Evolutionary conservation across 1,284 basidiomycete genomes (phyloP), one percentile per base, ranked within the genome.

Genomic region (Phenoliferia sp.): DNA sequence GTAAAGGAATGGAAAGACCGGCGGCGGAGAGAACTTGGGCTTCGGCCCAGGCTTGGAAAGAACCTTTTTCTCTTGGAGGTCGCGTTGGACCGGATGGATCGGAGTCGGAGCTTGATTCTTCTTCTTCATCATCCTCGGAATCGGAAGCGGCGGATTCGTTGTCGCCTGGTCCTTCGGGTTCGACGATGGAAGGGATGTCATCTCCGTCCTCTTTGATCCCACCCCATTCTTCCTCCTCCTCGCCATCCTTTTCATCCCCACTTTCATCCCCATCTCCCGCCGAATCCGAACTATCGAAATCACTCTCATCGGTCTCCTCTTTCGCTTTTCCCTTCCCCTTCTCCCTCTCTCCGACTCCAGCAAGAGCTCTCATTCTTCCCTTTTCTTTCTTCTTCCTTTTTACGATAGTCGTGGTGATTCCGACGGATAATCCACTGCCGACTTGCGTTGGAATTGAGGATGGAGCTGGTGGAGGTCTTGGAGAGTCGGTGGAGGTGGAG

Each of bases 241-340:
- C 59, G 10, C 32, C 39, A 9, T 22, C 36, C 4, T 68, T 70
- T 28, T 61, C 52, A 0, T 56, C 44, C 26, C 62, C 65, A 3
- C 48, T 36, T 0, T 50, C 61, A 19, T 59, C 61, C 34, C 62
- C 39, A 19, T 59, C 61, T 32, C 62, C 39, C 28, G 50, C 62
- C 56, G 61, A 61, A 17, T 65, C 68, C 36, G 69, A 67, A 48
- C 65, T 65, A 55, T 71, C 64, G 16, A 68, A 68, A 22, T 70
- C 70, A 28, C 35, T 56, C 26, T 35, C 72, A 28, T 65, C 62
- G 16, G 72, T 73, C 26, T 68, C 69, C 3, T 70, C 73, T 1
- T 73, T 73, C 15, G 69, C 70, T 19, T 72, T 71, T 6, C 69
- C 73, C n/a, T 69, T 73, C 16, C 70, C 73, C 15, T 69, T 73